phyloP scores from a whole-genome alignment of 2,329 filamentous ascomycete species.

The Didymella pomorum region DNA sequence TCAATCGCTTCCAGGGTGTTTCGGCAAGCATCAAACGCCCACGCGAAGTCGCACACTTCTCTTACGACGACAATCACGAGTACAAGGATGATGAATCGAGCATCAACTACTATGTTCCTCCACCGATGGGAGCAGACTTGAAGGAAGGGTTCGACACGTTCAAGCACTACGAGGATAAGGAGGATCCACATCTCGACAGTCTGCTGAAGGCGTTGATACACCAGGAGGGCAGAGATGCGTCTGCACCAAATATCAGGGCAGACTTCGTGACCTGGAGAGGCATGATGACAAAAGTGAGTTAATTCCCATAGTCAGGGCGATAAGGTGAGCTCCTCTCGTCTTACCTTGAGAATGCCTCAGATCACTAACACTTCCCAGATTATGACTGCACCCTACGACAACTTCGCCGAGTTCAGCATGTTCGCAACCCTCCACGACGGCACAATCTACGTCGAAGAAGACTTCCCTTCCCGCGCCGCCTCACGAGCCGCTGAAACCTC shows the following conservation, averaged over 20 bases:
- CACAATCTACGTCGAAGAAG: conserved; percentile 84
- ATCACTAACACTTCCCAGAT: conserved; percentile 64
- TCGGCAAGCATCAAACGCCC: conserved; percentile 48
- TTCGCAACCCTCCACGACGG: conserved; percentile 92
- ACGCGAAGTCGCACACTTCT: conserved; percentile 91
- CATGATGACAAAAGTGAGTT: conserved; percentile 92
- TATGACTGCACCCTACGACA: conserved; percentile 82
- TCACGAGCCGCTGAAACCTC: conserved; percentile 60
- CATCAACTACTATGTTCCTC: conserved; percentile 87
- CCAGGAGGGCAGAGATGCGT: conserved; percentile 70
- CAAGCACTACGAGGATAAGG: conserved; percentile 78
- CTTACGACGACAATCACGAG: conserved; percentile 83
- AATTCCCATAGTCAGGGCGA: not conserved
- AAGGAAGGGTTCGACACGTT: conserved; percentile 84
- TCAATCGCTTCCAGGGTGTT: conserved; percentile 45
- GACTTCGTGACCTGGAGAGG: conserved; percentile 93
- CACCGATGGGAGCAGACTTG: conserved; percentile 73
- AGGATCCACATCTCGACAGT: conserved; percentile 88
- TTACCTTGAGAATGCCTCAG: conserved; percentile 18
- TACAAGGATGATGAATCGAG: conserved; percentile 81
- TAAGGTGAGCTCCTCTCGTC: conserved; percentile 27
- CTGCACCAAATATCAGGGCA: conserved; percentile 71
- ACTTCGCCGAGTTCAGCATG: conserved; percentile 88
- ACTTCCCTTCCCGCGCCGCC: conserved; percentile 74
- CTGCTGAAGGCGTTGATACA: conserved; percentile 78